A percentile compares a stretch with the other conserved stretches of the same genome.
Evolutionary conservation across 495 filamentous ascomycete species (phyloP).

Genomic region (Endocarpon pusillum): DNA sequence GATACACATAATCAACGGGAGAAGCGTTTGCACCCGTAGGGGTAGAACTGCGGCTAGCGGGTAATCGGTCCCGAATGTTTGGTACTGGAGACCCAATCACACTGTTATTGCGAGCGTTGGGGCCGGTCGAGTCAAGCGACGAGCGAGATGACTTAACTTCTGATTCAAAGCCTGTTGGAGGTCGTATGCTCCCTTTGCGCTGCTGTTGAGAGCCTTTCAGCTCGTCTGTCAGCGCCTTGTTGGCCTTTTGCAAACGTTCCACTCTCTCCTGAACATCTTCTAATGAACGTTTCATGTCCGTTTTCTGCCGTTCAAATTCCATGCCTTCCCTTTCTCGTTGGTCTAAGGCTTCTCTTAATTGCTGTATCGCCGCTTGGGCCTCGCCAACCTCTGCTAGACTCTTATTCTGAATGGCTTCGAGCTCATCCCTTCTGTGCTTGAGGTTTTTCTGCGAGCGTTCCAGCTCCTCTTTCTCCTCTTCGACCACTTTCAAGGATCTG

Average conservation of each 20-base stretch:
- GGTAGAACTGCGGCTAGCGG: constrained; percentile 24
- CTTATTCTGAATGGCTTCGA: constrained; percentile 50
- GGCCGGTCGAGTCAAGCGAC: constrained; percentile 46
- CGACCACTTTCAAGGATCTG: constrained; percentile 47
- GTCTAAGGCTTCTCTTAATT: constrained; percentile 65
- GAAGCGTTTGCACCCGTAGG: constrained; percentile 16
- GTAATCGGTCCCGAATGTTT: constrained; percentile 20
- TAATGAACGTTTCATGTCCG: constrained; percentile 52
- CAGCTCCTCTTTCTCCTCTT: constrained; percentile 52
- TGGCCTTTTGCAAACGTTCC: constrained; percentile 65
- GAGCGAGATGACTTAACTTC: constrained; percentile 40
- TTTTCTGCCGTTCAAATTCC: constrained; percentile 64
- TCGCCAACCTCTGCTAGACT: constrained; percentile 57
- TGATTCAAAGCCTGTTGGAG: constrained; percentile 19
- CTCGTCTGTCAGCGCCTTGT: constrained; percentile 33
- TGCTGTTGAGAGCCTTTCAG: constrained; percentile 12
- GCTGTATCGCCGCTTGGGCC: constrained; percentile 56
- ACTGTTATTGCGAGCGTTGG: constrained; percentile 20
- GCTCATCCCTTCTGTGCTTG: constrained; percentile 51
- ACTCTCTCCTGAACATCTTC: constrained; percentile 60
- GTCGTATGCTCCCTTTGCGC: constrained; percentile 4
- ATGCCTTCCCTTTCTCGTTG: constrained; percentile 71
- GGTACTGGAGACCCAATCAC: too few relatives aligned
- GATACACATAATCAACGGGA: constrained; percentile 60
- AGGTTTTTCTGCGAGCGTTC: constrained; percentile 55